These are phyloP conservation scores for Carex kokanica DNA, from an alignment of 176 grass and related monocot genomes.

Conservation along the genomic window DNA sequence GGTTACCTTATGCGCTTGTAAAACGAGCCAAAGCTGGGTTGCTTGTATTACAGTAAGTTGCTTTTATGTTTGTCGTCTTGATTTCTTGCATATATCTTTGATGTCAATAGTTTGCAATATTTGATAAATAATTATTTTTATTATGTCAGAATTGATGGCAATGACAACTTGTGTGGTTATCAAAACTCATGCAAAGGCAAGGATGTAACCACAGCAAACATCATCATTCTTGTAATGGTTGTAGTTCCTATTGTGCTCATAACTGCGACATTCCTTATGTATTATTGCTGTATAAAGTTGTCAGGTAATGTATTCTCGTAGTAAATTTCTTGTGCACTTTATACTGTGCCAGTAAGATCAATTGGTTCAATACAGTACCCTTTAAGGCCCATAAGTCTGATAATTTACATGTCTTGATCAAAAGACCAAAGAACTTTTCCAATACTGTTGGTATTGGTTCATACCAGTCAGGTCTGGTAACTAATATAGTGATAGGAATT, in stretches of 20 bases:
- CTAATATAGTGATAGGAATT: too few species aligned
- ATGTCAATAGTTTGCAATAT: not conserved
- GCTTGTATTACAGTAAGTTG: not conserved
- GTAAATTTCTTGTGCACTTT: not conserved
- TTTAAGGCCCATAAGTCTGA: not conserved
- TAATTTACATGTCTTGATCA: not conserved
- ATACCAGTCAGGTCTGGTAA: too few species aligned
- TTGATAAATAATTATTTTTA: not conserved
- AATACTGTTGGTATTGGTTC: not conserved
- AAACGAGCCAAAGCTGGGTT: not conserved
- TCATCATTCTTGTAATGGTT: conserved; percentile 21
- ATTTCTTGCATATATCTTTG: not conserved
- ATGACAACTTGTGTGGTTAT: conserved; percentile 15
- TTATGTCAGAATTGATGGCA: conserved; percentile 14
- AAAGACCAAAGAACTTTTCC: not conserved
- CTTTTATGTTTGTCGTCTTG: not conserved
- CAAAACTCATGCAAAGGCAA: conserved; percentile 7
- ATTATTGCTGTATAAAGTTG: conserved; percentile 7
- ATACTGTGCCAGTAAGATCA: not conserved
- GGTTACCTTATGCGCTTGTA: not conserved
- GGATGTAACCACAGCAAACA: not conserved
- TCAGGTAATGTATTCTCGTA: conserved; percentile 13
- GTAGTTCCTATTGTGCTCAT: conserved; percentile 11
- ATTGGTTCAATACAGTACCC: not conserved
- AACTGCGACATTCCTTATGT: not conserved